Base-by-base conservation (phyloP, 768 basidiomycete genomes). In the Hypholoma fasciculare region DNA sequence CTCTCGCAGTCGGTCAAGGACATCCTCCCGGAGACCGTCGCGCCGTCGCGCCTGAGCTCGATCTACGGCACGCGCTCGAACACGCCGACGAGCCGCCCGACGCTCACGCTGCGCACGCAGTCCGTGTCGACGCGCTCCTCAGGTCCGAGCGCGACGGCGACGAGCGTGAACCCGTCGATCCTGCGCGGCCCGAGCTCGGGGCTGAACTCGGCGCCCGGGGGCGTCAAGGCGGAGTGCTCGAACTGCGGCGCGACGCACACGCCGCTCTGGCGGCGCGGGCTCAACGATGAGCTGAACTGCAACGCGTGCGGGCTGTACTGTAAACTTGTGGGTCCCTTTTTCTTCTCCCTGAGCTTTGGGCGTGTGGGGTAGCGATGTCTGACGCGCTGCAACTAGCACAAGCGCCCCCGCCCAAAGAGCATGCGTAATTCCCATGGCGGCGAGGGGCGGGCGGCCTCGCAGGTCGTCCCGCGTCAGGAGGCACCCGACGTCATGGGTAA, bases 201-300 rank as follows among this genome's bases (percentile, higher is more conserved):
- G 7, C 44, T 59, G 12, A 79, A 82, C 66, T 75, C 77, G 20
- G 81, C 78, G 12, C 82, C 82, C 0, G 82, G 81, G 8, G 81
- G 82, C 43, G 80, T 81, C 58, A 94, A 93, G 74, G 89, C 90
- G 6, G 92, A 93, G 64, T 94, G 92, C 67, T 88, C 88, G 7
- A 94, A 93, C 71, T 94, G 92, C 65, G 92, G 92, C 19, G 92
- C 92, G 4, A 94, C 91, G 0, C 91, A 92, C 61, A 94, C 92
- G 0, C 92, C 92, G 7, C 81, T 94, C 26, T 94, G 92, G 92
- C 79, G 92, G 16, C 81, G 92, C 2, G 92, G 92, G 0, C 71
- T 94, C 63, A 94, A 93, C 61, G 92, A 94, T 62, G 92, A 94
- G 74, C 71, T 94, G 57, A 94, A 94, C 64, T 94, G 92, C 68